These are phyloP conservation scores for Fremontodendron californicum DNA, from an alignment of 345 rosid genomes.

Conservation along the genomic window DNA sequence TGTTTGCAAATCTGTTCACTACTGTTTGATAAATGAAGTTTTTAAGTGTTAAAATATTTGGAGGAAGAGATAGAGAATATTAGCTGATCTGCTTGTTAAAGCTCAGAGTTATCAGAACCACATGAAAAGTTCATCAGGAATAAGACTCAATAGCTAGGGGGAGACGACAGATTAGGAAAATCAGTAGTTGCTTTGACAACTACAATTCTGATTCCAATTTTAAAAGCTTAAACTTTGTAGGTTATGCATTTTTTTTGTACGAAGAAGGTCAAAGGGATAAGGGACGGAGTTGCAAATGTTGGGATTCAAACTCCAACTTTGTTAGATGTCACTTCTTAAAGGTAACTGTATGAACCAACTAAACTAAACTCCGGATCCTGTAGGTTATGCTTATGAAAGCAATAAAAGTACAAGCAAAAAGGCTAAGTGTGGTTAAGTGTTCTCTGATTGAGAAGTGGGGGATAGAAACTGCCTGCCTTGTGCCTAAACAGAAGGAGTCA, in stretches of 20 bases:
- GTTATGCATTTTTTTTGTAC: no score
- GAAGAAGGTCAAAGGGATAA: no score
- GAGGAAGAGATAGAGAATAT: no score
- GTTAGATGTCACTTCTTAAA: no score
- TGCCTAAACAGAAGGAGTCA: neutral
- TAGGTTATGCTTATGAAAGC: neutral
- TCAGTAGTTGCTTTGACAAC: neutral
- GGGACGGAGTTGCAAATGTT: no score
- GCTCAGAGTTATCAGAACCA: conserved; percentile 12
- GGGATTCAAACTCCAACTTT: no score
- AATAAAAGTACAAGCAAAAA: neutral
- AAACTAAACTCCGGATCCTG: no score
- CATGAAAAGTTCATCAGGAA: conserved; percentile 28
- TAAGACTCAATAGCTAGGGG: neutral
- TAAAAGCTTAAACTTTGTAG: neutral
- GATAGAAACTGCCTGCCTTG: neutral
- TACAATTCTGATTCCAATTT: no score
- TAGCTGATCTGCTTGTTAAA: neutral
- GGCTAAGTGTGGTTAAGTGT: no score
- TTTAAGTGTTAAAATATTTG: no score
- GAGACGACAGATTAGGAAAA: conserved; percentile 16
- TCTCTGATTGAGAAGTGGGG: neutral
- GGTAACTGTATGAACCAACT: no score
- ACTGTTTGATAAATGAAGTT: neutral
- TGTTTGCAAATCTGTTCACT: no score